phyloP scores from a whole-genome alignment of 495 filamentous ascomycete species.

The Endocarpon pusillum region DNA sequence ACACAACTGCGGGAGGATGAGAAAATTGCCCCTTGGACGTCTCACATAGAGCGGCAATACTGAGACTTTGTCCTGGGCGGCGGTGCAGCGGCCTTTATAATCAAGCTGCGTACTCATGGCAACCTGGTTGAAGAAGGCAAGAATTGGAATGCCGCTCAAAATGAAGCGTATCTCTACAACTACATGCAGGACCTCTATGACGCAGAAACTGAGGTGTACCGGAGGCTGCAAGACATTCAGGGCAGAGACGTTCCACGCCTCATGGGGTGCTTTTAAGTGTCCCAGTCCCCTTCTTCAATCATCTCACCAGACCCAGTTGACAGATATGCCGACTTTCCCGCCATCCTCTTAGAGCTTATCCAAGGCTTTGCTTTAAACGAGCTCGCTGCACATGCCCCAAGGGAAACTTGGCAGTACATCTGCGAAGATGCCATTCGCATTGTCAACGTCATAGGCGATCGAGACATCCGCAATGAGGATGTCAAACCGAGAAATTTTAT shows the following conservation, averaged over 20 bases:
- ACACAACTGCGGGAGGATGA: conserved; percentile 11
- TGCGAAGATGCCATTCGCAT: conserved; percentile 15
- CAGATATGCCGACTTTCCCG: conserved; percentile 7
- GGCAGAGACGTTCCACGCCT: conserved; percentile 8
- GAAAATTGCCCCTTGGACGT: conserved; percentile 9
- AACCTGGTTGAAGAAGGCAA: conserved; percentile 1
- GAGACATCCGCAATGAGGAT: conserved; percentile 16
- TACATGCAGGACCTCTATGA: conserved; percentile 6
- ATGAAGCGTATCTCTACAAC: conserved; percentile 11
- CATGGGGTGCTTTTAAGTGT: conserved; percentile 4
- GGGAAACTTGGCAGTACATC: conserved; percentile 11
- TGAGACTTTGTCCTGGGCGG: conserved; percentile 10
- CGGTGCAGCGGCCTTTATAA: conserved; percentile 6
- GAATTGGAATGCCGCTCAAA: conserved; percentile 10
- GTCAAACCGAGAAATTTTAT: conserved; percentile 15
- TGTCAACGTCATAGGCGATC: conserved; percentile 8
- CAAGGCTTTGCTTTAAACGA: conserved; percentile 13
- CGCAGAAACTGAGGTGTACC: conserved; percentile 9
- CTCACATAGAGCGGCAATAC: conserved; percentile 9
- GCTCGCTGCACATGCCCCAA: conserved; percentile 8
- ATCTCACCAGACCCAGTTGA: not conserved
- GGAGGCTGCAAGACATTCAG: conserved; percentile 10
- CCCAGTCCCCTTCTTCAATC: not conserved
- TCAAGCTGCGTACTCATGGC: conserved; percentile 4
- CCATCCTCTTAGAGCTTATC: conserved; percentile 13